Evolutionary conservation across 331 rosid species (phyloP), one percentile per base, ranked within the genome.

Genomic region (Cucumis variabilis): DNA sequence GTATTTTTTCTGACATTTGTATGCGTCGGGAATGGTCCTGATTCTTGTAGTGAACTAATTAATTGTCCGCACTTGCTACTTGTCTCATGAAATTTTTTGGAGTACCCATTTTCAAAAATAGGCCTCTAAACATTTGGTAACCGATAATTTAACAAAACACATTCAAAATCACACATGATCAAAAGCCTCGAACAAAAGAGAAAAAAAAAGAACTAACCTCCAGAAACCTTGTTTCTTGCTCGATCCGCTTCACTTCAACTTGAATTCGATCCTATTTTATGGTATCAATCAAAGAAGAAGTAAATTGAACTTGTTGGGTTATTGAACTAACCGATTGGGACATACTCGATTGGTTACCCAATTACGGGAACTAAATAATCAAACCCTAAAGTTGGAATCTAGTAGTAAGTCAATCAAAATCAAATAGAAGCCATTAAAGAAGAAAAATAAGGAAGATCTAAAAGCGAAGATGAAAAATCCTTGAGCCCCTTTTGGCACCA

Each of bases 221-320:
- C 84, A 97, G 90, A 91, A 93, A 92, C 90, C 98, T 96, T 78
- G 98, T 87, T 93, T 97, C 99, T 84, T 93, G 98, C 91, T 96
- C 99, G 85, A 97, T 92, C 88, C 99, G 90, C 83, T 97, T 96
- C 85, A 96, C 68, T 89, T 97, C 99, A 12, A 98, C 99, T 83
- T 89, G 96, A 89, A 97, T 89, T 92, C 98, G 93, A 85, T 97
- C 99, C 88, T 94, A 96, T 88, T 99, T 99, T 90, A 96, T 94
- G 2, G 98, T 94, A 81, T 97, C 98, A 30, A 93, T 77, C 50
- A 51, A 73, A 75, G 82, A 73, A 37, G 79, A 75, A 75, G 82
- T 44, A 33, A 46, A 92, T 70, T 91, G 98, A 87, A 92, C 92
- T 95, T 96, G 91, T 48, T 87, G 91, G 91, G 94, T 89, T 50